Base-by-base conservation (phyloP, 202 grass and related monocot species). In the Musa balbisiana region DNA sequence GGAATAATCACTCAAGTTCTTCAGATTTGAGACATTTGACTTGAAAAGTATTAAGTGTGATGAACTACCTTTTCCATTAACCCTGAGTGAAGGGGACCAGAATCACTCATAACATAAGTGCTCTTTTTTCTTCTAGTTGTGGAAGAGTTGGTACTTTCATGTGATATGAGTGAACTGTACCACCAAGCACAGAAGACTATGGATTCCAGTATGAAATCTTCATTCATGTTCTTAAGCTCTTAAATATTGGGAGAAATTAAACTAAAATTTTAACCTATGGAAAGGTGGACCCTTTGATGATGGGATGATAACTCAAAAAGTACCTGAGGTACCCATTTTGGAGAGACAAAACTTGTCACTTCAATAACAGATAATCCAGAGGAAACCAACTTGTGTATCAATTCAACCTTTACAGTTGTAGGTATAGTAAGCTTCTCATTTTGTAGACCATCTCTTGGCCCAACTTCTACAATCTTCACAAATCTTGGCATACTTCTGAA, bases 281-380 rank as follows among this genome's bases (percentile, higher is more conserved):
- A 53, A 25, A 83, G 2, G 23, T 17, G 16, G 3, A 1, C 53
- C 22, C 33, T 69, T 9, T 59, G 11, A 69, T 22, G 52, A 56
- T 64, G 21, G 0, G 53, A 29, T 0, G 19, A 51, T 43, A n/a
- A 14, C 5, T 14, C 58, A 20, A 64, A 73, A 3, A 49, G 69
- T 85, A 93, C 94, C 94, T 97, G 90, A 19, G 88, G 90, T 22
- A 97, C 94, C 94, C 90, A 97, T 87, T 97, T 97, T 77, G 90
- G 94, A 77, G 94, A 97, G 24, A 93, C 86, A 33, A 97, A 97
- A 81, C 94, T 97, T 54, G 90, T 93, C 21, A 86, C 90, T 83
- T 97, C 94, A 68, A 97, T 69, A 75, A 89, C 86, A 16, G 88
- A 74, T 79, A 97, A 83, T 75, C 90, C 90, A 63, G 90, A 85